Evolutionary conservation across 805 yeast genomes (phyloP).

Genomic region (Lachancea sp.): DNA sequence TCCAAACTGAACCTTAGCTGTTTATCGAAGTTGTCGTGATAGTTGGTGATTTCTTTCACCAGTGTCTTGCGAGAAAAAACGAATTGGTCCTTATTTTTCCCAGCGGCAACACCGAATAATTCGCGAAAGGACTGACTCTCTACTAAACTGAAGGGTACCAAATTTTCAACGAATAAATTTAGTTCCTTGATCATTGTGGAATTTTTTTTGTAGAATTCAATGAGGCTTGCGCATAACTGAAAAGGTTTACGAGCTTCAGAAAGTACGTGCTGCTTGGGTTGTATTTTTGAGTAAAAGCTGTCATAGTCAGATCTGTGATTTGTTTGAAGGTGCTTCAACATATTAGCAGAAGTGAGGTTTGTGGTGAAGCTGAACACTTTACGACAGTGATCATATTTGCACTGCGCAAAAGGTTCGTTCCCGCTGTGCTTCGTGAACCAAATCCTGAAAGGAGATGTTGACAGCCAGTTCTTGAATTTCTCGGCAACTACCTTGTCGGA

Average conservation of each 20-base stretch:
- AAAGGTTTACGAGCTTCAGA: constrained; percentile 2
- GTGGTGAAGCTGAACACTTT: neutral
- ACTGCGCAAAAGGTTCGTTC: constrained; percentile 6
- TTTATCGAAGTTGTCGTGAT: constrained; percentile 2
- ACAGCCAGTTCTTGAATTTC: constrained; percentile 2
- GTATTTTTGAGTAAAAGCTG: constrained; percentile 1
- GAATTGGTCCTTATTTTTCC: neutral
- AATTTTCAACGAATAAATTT: constrained; percentile 1
- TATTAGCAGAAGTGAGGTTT: constrained; percentile 3
- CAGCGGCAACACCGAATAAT: neutral
- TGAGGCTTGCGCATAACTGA: neutral
- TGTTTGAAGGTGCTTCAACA: constrained; percentile 5
- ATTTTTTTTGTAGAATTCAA: neutral
- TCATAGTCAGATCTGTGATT: constrained; percentile 1
- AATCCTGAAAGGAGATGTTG: constrained; percentile 9
- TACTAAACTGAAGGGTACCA: constrained; percentile 3
- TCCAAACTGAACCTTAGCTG: constrained; percentile 3
- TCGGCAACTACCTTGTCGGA: too few species aligned
- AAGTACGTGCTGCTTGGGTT: neutral
- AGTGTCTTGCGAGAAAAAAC: neutral
- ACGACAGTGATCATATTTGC: constrained; percentile 4
- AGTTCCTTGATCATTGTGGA: constrained; percentile 1
- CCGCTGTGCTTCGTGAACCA: constrained; percentile 12
- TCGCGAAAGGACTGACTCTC: constrained; percentile 4
- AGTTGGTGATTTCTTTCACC: neutral